phyloP scores from a whole-genome alignment of 179 eudicot genomes.

The Sideroxylon spinosum region DNA sequence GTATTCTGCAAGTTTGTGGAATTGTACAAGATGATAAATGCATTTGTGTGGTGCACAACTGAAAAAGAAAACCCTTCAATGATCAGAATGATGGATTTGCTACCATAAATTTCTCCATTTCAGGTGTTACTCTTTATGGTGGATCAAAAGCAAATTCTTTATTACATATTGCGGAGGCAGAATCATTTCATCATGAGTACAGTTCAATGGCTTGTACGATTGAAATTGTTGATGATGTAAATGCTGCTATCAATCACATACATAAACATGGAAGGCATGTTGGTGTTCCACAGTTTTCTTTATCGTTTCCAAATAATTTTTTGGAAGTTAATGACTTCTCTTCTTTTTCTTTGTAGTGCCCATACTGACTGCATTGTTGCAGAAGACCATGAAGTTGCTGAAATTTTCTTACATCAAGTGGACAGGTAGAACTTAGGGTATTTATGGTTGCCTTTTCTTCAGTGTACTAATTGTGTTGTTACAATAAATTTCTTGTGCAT shows the following conservation, averaged over 20 bases:
- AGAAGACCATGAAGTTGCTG: constrained; percentile 59
- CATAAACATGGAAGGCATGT: constrained; percentile 71
- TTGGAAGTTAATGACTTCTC: not conserved
- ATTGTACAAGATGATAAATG: not conserved
- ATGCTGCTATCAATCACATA: constrained; percentile 52
- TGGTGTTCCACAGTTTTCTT: not conserved
- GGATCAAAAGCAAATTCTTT: constrained; percentile 34
- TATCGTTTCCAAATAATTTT: not conserved
- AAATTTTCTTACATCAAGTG: constrained; percentile 58
- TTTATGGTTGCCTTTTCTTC: not conserved
- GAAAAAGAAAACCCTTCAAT: constrained; percentile 7
- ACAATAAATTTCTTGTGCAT: not conserved
- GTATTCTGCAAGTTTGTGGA: not conserved
- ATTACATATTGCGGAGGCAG: constrained; percentile 23
- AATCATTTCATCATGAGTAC: constrained; percentile 45
- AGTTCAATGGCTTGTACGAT: constrained; percentile 36
- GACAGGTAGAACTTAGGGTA: constrained; percentile 55
- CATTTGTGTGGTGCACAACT: not conserved
- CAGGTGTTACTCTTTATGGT: constrained; percentile 46
- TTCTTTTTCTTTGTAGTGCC: constrained; percentile 42
- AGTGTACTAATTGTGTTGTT: not conserved
- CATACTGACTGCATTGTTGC: constrained; percentile 85
- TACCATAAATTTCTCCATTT: not conserved
- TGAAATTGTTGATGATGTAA: constrained; percentile 35
- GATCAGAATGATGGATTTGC: not conserved